Base-by-base conservation (phyloP, 2,329 filamentous ascomycete species). In the Trichocomaceae sp. region DNA sequence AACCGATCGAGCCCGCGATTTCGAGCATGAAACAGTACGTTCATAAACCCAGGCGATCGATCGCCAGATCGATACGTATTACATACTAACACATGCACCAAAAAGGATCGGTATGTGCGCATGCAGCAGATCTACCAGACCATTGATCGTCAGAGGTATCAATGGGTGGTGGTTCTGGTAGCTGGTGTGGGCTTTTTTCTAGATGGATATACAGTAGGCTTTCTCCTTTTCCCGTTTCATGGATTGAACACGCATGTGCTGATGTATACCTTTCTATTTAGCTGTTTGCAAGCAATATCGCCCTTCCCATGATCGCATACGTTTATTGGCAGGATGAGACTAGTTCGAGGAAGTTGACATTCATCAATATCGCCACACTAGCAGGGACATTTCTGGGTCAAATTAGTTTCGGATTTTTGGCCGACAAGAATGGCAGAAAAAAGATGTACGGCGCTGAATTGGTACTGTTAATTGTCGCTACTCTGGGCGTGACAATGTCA, bases 391-490 rank as follows among this genome's bases (percentile, higher is more conserved):
- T 79, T 3, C 58, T 79, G 2, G 77, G 77, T 1, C 75, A 78
- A 61, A 61, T 79, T 6, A 45, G 69, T 0, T 78, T 79, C 56
- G 77, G 77, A 1, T 70, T 74, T 45, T 60, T 76, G 15, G 77
- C 75, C 0, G 77, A 79, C 58, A 71, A 69, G 6, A 73, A 73
- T 54, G 77, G 77, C 3, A 72, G 77, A 15, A 74, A 75, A 56
- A 77, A 73, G 59, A 74, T 79, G 72, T 79, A 79, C 57, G 77
- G 77, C 6, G 62, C 76, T 17, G 77, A 79, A 58, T 63, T 79
- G 58, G 67, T 78, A 2, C 63, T 79, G 19, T 64, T 77, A 9
- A 78, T 79, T 47, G 63, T 68, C 7, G 69, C 73, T 1, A 77
- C 75, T 0, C 62, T 80, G 10, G 75, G 76, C 1, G 69, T 78